These are phyloP conservation scores for Drosera spatulata DNA, from an alignment of 179 eudicot species.

Conservation along the genomic window DNA sequence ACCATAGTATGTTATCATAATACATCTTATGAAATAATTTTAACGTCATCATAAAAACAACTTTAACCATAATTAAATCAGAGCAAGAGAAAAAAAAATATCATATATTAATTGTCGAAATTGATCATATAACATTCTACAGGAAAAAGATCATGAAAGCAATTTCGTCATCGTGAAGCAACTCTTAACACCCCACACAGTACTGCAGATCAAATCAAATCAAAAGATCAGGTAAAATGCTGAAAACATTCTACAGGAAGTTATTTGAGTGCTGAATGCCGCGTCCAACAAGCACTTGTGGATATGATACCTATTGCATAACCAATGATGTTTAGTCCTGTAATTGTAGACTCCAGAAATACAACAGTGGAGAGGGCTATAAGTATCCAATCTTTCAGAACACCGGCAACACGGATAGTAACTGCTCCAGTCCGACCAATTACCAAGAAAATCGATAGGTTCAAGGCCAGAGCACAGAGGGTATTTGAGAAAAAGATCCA, in stretches of 20 bases:
- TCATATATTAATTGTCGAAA: no score
- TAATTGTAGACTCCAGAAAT: constrained; percentile 81
- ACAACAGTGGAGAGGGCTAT: constrained; percentile 88
- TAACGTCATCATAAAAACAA: no score
- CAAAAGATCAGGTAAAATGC: not conserved
- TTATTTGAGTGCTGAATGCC: not conserved
- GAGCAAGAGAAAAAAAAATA: no score
- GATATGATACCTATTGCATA: constrained; percentile 63
- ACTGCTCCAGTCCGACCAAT: constrained; percentile 96
- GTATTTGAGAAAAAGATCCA: constrained; percentile 97
- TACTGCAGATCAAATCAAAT: constrained; percentile 37
- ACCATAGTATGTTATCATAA: no score
- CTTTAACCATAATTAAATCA: no score
- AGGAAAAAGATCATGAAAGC: no score
- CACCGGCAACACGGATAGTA: constrained; percentile 97
- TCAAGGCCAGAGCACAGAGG: constrained; percentile 76
- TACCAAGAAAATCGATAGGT: constrained; percentile 86
- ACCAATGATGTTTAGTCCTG: constrained; percentile 77
- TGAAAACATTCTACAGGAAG: not conserved
- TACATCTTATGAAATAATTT: no score
- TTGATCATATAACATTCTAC: no score
- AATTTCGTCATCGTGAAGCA: no score
- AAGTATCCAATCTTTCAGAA: constrained; percentile 86
- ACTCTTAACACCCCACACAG: constrained; percentile 85
- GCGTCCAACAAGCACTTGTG: not conserved